Evolutionary conservation across 345 rosid genomes (phyloP), one percentile per base, ranked within the genome.

Genomic region (Moringa oleifera): DNA sequence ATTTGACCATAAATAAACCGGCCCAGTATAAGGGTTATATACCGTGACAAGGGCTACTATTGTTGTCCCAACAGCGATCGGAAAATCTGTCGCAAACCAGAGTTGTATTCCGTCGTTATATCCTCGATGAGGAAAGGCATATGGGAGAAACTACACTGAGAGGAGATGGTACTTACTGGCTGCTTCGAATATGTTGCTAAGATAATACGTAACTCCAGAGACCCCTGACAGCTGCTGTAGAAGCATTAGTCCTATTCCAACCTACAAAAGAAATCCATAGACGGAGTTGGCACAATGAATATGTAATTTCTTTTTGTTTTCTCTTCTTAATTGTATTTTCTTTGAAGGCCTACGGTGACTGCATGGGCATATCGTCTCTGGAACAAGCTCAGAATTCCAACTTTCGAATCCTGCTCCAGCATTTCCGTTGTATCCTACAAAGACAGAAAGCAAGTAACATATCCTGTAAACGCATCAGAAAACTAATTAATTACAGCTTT

Each of bases 191-290:
- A 82, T 73, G 24, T 78, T 64, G 63, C 79, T 73, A 23, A 85
- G 64, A 51, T 82, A 87, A 65, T 45, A 82, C 17, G 77, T 56
- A 53, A 87, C 23, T 19, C 71, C 86, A 31, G 41, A 61, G 20
- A 61, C 23, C 51, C 90, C 90, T 21, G 73, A 74, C 31, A 82
- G 57, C 69, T 81, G 83, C 61, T 72, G 83, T 49, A 79, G 33
- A 18, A 77, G 0, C 83, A 75, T 83, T 52, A 85, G 8, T 15
- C 88, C 88, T 53, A 82, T 53, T 57, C 88, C 94, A 49, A 74
- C 72, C 88, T 84, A 20, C 20, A n/a, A n/a, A n/a, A n/a, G n/a
- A n/a, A n/a, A n/a, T n/a, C n/a, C n/a, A n/a, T n/a, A n/a, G n/a
- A n/a, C n/a, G n/a, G n/a, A n/a, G n/a, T n/a, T n/a, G n/a, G n/a